A percentile compares a stretch with the other conserved stretches of the same genome.
Evolutionary conservation across 2,329 filamentous ascomycete species (phyloP).

Genomic region (Chaetothyriales sp.): DNA sequence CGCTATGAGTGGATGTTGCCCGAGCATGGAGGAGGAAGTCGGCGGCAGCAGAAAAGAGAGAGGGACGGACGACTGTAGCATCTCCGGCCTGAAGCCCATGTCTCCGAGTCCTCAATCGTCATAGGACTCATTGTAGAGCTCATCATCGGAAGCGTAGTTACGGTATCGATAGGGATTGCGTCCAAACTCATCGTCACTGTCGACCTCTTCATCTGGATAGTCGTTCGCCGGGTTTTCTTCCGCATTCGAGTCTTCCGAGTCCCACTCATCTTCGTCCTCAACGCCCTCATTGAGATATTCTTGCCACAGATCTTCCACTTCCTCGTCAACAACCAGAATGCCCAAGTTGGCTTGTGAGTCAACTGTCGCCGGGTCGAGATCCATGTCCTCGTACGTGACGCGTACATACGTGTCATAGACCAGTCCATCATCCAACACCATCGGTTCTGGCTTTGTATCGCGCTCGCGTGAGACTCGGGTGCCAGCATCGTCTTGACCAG

Average conservation of each 20-base stretch:
- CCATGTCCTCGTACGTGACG: slow-evolving; percentile 22
- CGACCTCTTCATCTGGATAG: slow-evolving; percentile 36
- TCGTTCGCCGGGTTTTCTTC: slow-evolving; percentile 37
- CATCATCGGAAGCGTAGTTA: slow-evolving; percentile 28
- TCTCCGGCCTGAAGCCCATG: neutral
- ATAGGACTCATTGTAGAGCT: slow-evolving; percentile 28
- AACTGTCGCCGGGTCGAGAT: slow-evolving; percentile 14
- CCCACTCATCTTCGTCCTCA: slow-evolving; percentile 37
- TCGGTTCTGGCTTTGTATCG: neutral
- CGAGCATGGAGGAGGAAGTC: neutral
- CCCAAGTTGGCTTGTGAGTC: slow-evolving; percentile 20
- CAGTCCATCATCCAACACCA: slow-evolving; percentile 33
- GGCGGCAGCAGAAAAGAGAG: neutral
- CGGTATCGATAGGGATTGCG: slow-evolving; percentile 27
- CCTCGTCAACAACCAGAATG: slow-evolving; percentile 35
- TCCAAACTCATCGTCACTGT: slow-evolving; percentile 32
- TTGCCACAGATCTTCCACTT: slow-evolving; percentile 43
- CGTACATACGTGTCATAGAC: slow-evolving; percentile 49
- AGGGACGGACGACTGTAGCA: neutral
- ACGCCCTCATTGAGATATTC: slow-evolving; percentile 39
- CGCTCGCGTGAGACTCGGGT: neutral
- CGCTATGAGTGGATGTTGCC: slow-evolving; percentile 1
- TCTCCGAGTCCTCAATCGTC: slow-evolving; percentile 1
- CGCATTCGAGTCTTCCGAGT: slow-evolving; percentile 48
- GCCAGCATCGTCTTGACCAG: neutral